Evolutionary conservation across 2,329 filamentous ascomycete genomes (phyloP), one percentile per base, ranked within the genome.

Genomic region (Trichoderma simmonsii): DNA sequence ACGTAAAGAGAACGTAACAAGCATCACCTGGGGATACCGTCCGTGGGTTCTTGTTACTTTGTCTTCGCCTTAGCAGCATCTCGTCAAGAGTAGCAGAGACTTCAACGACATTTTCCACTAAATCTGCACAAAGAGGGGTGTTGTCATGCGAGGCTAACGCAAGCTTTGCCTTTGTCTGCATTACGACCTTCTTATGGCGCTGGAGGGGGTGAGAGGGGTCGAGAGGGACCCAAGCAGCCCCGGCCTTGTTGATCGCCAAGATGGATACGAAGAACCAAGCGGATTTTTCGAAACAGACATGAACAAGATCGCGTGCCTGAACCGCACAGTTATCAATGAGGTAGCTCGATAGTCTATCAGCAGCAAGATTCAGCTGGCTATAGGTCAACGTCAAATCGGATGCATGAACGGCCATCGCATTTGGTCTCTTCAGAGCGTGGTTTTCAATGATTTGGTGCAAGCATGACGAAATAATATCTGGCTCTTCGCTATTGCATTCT

Each of bases 241-340:
- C 75, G 14, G 74, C 75, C 28, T 74, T 72, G 15, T 75, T 63
- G 6, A 76, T 71, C 3, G 74, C 75, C 1, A 76, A 28, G 30
- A 73, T 70, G 6, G 74, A 62, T 32, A 76, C 70, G 8, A 75
- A 60, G 14, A 71, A 70, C 74, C 75, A 76, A 2, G 66, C 60
- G 0, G 76, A 78, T 56, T 80, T 80, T 21, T 79, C 77, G n/a
- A 80, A 79, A 57, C 76, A 79, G 0, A 80, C 57, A 5, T 77
- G 76, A 0, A 80, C 70, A 11, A 73, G 28, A 4, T 73, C 72
- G 14, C 43, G 32, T 2, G 28, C 12, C 21, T 68, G 36, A 28
- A 72, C 62, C 2, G 24, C 28, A 21, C 24, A 67, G 0, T 71
- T 32, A 32, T 48, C 14, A 14, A 72, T 8, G 4, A 73, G 73